Evolutionary conservation across 331 rosid genomes (phyloP), one percentile per base, ranked within the genome.

Genomic region (Telfairia occidentalis): DNA sequence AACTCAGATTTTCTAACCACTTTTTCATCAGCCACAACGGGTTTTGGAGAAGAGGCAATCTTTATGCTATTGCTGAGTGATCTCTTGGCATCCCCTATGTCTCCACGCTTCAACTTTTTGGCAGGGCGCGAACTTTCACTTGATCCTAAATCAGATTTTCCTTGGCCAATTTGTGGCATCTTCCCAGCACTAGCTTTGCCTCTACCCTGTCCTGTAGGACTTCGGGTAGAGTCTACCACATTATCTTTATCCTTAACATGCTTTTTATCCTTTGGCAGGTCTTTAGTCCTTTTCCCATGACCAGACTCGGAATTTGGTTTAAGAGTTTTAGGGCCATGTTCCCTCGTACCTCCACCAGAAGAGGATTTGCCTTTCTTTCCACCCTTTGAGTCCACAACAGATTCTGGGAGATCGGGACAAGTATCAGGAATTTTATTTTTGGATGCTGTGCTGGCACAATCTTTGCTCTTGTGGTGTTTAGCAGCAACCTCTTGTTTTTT

Each of bases 41-140:
- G 74, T 77, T 81, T 74, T 54, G 89, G 85, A 9, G 85, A 84
- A 57, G 76, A 84, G 49, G 71, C 78, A 43, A 76, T 78, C 86
- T 79, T 89, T 45, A 55, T 48, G 69, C 50, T 84, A 83, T 85
- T 88, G 13, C 80, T 50, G 30, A 78, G 77, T 73, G 85, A 76
- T 67, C 86, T 83, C 67, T 40, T 71, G 19, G 79, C 82, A 42
- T 87, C 90, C 48, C 86, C 82, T 18, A 85, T 48, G 57, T 88
- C 94, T 48, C 65, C 75, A 34, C 24, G 81, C 82, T 84, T 92
- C 66, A 81, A 79, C 83, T 85, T 95, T 85, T 89, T 92, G 57
- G 87, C 46, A 58, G 87, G 80, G 77, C 75, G 96, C 52, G 74
- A 73, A 65, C 75, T 73, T 61, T 86, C 93, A 84, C 83, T 85